Percentiles rank a stretch among this genome's conserved stretches.
Conservation (phyloP, 768 basidiomycete genomes). For the Sporobolomyces pararoseus region DNA sequence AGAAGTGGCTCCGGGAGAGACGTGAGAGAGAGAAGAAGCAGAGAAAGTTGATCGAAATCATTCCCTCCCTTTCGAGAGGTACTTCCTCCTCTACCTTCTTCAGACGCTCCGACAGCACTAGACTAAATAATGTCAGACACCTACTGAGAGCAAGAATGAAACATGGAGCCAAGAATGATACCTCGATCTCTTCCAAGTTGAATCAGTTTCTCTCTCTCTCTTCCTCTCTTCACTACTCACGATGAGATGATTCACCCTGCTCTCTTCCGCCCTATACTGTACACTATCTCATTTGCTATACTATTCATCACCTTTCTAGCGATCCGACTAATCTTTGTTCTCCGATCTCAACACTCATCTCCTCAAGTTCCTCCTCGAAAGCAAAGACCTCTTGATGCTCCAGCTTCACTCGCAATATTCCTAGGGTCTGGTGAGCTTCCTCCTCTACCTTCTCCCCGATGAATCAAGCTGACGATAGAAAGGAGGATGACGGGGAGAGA, state of each 20-base stretch:
- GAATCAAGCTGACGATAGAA: neutral
- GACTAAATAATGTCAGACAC: too few species aligned
- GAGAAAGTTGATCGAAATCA: too few species aligned
- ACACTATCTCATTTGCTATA: neutral
- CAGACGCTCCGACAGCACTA: too few species aligned
- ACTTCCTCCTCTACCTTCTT: too few species aligned
- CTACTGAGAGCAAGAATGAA: too few species aligned
- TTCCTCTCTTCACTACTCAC: neutral
- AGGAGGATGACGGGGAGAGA: neutral
- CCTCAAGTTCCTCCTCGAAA: neutral
- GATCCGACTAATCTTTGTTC: neutral
- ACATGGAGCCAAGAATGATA: too few species aligned
- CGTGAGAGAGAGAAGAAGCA: too few species aligned
- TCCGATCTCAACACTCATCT: neutral
- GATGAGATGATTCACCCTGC: conserved; percentile 13
- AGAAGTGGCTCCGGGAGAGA: too few species aligned
- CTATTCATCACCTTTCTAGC: neutral
- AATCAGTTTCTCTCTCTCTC: neutral
- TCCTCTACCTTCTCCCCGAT: too few species aligned
- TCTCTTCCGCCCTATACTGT: neutral
- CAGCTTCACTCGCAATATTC: conserved; percentile 65
- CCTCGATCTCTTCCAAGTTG: neutral
- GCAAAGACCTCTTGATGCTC: conserved; percentile 3
- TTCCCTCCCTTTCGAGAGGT: too few species aligned
- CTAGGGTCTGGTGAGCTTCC: conserved; percentile 89